These are phyloP conservation scores for Cryptomeria japonica DNA, from an alignment of 75 land plant species.

Conservation along the genomic window DNA sequence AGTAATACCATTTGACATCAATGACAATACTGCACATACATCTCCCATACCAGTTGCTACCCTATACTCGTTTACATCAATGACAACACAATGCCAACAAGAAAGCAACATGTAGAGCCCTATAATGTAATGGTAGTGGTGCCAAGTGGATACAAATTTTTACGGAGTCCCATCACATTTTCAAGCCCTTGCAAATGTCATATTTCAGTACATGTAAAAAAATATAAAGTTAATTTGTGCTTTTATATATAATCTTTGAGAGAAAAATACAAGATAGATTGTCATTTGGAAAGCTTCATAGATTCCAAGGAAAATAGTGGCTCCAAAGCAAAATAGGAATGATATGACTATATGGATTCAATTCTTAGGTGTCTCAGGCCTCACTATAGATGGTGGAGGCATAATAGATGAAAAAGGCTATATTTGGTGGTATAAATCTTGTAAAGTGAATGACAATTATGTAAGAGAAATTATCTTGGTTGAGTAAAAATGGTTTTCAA, in stretches of 20 bases:
- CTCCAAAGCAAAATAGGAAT: not conserved
- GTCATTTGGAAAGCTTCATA: not conserved
- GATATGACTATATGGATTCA: slow-evolving; percentile 24
- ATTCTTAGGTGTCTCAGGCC: slow-evolving; percentile 29
- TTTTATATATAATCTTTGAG: not conserved
- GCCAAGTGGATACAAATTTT: not conserved
- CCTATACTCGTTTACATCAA: no score
- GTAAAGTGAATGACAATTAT: slow-evolving; percentile 19
- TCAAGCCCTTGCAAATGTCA: not conserved
- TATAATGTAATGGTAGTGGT: not conserved
- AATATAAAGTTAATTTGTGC: not conserved
- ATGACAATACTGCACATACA: no score
- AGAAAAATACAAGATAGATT: no score
- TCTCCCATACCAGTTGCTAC: no score
- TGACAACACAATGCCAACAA: no score
- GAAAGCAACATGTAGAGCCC: not conserved
- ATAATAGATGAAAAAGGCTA: slow-evolving; percentile 49
- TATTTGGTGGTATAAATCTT: slow-evolving; percentile 52
- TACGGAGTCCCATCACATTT: not conserved
- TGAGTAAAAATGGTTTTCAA: no score
- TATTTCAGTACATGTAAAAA: not conserved
- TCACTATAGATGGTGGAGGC: slow-evolving; percentile 43
- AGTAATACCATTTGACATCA: no score
- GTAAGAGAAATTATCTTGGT: slow-evolving; percentile 1
- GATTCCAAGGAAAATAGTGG: slow-evolving; percentile 3